phyloP scores from a whole-genome alignment of 495 filamentous ascomycete species.

The Tuber indicum region DNA sequence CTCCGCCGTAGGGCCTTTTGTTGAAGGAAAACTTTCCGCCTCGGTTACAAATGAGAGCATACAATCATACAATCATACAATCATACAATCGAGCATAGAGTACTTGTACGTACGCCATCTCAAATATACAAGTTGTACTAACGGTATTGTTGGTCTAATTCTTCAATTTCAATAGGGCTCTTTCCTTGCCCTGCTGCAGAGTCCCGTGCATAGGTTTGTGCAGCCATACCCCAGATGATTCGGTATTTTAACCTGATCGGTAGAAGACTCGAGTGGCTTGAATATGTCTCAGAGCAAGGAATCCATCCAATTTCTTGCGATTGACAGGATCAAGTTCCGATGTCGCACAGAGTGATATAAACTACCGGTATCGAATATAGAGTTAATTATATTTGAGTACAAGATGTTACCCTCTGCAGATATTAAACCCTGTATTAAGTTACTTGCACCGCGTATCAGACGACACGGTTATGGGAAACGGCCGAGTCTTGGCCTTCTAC shows the following conservation, averaged over 20 bases:
- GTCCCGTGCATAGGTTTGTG: neutral
- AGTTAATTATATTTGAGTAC: neutral
- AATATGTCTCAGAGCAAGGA: neutral
- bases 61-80: no score
- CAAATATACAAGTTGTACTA: neutral
- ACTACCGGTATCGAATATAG: no score
- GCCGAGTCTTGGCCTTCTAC: neutral
- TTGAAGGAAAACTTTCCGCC: neutral
- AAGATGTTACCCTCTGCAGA: neutral
- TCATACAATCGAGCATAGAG: neutral
- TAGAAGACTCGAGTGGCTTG: neutral
- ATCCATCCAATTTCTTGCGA: neutral
- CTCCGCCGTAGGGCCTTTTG: neutral
- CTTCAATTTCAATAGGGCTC: neutral
- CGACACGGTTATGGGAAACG: neutral
- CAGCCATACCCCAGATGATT: neutral
- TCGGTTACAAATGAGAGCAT: neutral
- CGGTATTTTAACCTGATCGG: neutral
- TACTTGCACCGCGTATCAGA: neutral
- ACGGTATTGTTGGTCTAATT: neutral
- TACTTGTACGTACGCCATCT: no score
- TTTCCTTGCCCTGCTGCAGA: neutral
- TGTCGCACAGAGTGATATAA: neutral
- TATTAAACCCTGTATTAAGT: neutral
- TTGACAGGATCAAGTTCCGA: neutral